These are phyloP conservation scores for Mortierella hygrophila DNA, from an alignment of 192 early-diverging fungal genomes.

Conservation along the genomic window DNA sequence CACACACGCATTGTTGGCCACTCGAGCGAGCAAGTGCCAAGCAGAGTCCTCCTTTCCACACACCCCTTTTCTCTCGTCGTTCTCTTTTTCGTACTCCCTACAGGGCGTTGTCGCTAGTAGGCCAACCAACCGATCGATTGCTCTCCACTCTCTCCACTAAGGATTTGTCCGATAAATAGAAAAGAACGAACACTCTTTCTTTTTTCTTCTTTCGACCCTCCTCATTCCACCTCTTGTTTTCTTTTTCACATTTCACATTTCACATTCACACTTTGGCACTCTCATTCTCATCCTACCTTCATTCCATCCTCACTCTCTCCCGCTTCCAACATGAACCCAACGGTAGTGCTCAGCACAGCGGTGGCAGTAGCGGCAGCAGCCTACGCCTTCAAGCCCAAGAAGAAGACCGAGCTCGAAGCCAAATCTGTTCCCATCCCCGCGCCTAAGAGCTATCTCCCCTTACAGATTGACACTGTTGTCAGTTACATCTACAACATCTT, in stretches of 20 bases:
- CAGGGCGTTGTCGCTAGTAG: background rate
- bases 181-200: background rate
- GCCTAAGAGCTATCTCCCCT: slow-evolving; percentile 25
- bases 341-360: slow-evolving; percentile 23
- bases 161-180: background rate
- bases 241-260: too few species aligned
- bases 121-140: background rate
- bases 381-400: slow-evolving; percentile 40
- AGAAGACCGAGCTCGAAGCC: slow-evolving; percentile 42
- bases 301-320: background rate
- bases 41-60: background rate
- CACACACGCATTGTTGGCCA: background rate
- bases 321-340: slow-evolving; percentile 4
- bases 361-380: slow-evolving; percentile 25
- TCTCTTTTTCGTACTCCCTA: background rate
- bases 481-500: slow-evolving; percentile 15
- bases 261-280: too few species aligned
- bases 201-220: background rate
- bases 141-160: background rate
- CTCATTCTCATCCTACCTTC: too few species aligned
- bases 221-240: too few species aligned
- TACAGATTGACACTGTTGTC: slow-evolving; percentile 30
- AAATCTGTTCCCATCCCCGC: slow-evolving; percentile 20
- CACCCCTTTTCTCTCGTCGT: background rate
- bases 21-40: too few species aligned